Evolutionary conservation across 345 rosid species (phyloP).

Genomic region (Hibiscus syriacus): DNA sequence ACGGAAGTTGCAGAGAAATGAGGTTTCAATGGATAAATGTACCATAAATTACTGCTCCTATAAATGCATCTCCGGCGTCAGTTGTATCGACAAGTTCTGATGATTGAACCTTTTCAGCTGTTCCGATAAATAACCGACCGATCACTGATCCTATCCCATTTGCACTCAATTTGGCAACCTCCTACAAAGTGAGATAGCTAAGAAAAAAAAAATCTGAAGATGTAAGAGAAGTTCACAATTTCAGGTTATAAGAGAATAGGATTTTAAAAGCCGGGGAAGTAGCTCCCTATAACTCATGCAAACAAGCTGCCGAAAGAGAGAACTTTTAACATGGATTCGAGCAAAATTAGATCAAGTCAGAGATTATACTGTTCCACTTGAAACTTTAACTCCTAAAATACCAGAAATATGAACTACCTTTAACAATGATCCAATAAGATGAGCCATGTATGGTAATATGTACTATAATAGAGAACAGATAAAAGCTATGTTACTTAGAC

Average conservation of each 20-base stretch:
- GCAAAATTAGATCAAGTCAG: not conserved
- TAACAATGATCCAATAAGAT: not conserved
- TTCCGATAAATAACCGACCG: slow-evolving; percentile 55
- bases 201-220: not conserved
- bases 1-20: no score
- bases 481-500: not conserved
- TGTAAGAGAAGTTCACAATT: not conserved
- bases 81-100: slow-evolving; percentile 71
- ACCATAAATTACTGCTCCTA: slow-evolving; percentile 72
- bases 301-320: not conserved
- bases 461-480: not conserved
- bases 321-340: not conserved
- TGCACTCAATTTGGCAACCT: slow-evolving; percentile 33
- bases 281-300: not conserved
- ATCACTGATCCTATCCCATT: slow-evolving; percentile 46
- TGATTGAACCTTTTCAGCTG: slow-evolving; percentile 75
- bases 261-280: not conserved
- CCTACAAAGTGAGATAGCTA: slow-evolving; percentile 28
- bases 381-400: not conserved
- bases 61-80: slow-evolving; percentile 92
- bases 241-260: not conserved
- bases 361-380: not conserved
- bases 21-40: slow-evolving; percentile 9
- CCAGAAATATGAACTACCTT: not conserved
- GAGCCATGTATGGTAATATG: not conserved